Conservation (phyloP, 176 grass and related monocot genomes). For the Cenchrus americanus region DNA sequence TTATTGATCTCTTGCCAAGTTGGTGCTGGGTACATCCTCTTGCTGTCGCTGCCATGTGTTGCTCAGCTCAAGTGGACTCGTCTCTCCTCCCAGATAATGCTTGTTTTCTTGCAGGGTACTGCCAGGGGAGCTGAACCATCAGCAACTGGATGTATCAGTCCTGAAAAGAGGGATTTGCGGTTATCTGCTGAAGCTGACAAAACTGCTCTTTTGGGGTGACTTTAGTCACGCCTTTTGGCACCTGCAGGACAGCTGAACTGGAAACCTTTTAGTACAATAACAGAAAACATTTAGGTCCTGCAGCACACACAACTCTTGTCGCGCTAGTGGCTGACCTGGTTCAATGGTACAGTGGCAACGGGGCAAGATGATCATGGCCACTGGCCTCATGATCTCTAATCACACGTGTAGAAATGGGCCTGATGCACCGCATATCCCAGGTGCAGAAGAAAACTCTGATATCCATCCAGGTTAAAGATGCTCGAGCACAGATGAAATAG, state of each 20-base stretch:
- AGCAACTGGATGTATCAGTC: neutral
- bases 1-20: neutral
- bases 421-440: neutral
- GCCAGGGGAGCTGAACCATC: neutral
- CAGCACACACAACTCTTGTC: neutral
- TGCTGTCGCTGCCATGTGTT: neutral
- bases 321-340: neutral
- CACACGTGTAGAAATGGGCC: neutral
- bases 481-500: too few species aligned
- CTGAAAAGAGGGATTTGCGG: neutral
- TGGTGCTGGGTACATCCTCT: conserved; percentile 13
- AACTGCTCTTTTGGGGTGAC: neutral
- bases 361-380: neutral
- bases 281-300: neutral
- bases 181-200: conserved; percentile 19
- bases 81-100: conserved; percentile 26
- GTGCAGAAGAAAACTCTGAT: neutral
- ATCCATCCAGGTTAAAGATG: too few species aligned
- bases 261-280: neutral
- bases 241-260: neutral
- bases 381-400: neutral
- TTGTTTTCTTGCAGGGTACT: conserved; percentile 9
- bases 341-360: neutral
- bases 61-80: neutral
- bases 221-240: neutral